Conservation (phyloP, 83 land plant genomes). For the Isoetes engelmannii region DNA sequence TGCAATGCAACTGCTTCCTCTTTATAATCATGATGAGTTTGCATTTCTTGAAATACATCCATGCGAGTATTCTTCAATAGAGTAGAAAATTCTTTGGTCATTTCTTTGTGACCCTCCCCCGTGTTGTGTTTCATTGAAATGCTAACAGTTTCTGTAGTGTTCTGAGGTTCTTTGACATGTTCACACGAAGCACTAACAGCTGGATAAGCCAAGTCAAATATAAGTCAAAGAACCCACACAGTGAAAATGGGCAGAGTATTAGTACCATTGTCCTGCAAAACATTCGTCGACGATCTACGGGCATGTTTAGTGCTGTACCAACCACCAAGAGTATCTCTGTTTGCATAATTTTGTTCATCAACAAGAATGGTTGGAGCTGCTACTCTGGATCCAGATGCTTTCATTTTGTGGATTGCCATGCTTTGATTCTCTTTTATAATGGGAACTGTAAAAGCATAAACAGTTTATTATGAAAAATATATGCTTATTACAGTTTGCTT, state of each 20-base stretch:
- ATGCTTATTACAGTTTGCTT: no score
- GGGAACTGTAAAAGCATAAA: neutral
- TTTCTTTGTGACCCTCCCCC: conserved; percentile 2
- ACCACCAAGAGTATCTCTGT: conserved; percentile 11
- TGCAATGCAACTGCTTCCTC: conserved; percentile 19
- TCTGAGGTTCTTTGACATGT: neutral
- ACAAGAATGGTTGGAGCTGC: neutral
- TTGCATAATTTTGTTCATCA: conserved; percentile 2
- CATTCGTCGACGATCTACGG: conserved; percentile 5
- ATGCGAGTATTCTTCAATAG: conserved; percentile 3
- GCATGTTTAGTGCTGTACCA: conserved; percentile 31
- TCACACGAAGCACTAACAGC: neutral
- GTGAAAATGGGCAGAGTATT: neutral
- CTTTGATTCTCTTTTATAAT: neutral
- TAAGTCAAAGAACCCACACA: neutral
- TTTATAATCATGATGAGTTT: neutral
- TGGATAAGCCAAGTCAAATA: neutral
- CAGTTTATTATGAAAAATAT: neutral
- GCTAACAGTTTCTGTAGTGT: neutral
- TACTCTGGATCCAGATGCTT: neutral
- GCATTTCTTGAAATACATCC: conserved; percentile 2
- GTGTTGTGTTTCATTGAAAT: conserved; percentile 1
- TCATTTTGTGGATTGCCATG: neutral
- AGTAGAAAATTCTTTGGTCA: conserved; percentile 8
- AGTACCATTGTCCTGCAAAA: neutral